Evolutionary conservation across 495 filamentous ascomycete species (phyloP), one percentile per base, ranked within the genome.

Genomic region (Hypoxylon rickii): DNA sequence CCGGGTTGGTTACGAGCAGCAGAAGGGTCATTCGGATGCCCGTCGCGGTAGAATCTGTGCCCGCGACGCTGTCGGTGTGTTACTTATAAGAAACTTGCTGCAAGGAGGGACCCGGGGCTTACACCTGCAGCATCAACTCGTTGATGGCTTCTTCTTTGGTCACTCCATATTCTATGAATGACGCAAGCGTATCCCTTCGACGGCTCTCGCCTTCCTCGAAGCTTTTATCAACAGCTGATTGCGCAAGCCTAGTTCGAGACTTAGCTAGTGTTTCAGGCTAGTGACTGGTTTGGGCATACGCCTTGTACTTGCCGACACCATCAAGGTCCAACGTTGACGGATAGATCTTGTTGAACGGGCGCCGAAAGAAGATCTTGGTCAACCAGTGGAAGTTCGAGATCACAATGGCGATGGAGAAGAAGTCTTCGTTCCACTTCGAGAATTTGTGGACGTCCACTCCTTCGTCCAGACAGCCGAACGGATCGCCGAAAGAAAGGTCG

Each of bases 31-130:
- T 76, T 33, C 81, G 77, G 56, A 86, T 78, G 13, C 80, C 76
- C 1, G 80, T 81, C 0, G 82, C 82, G 0, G 82, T 84, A 2
- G 84, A 84, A 51, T 88, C 85, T 10, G 80, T 79, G 7, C 83
- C 84, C 0, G 84, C 85, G 7, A 86, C 49, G 15, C 67, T 67
- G 64, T 48, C 3, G 61, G 2, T 5, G n/a, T 24, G 7, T 13
- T 33, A 33, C 19, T 2, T 7, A n/a, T n/a, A n/a, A n/a, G n/a
- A n/a, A n/a, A n/a, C n/a, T n/a, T n/a, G n/a, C n/a, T n/a, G 17
- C 11, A 8, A 0, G 13, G 12, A 8, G 16, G 31, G 18, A 33
- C 16, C 29, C 1, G 32, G 31, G 33, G 46, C 70, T 3, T 57
- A 76, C 74, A 79, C 69, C 21, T 75, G 70, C 8, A 76, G 32